A percentile compares a stretch with the other conserved stretches of the same genome.
phyloP scores from a whole-genome alignment of 495 filamentous ascomycete genomes.

The Aspergillus ostianus region DNA sequence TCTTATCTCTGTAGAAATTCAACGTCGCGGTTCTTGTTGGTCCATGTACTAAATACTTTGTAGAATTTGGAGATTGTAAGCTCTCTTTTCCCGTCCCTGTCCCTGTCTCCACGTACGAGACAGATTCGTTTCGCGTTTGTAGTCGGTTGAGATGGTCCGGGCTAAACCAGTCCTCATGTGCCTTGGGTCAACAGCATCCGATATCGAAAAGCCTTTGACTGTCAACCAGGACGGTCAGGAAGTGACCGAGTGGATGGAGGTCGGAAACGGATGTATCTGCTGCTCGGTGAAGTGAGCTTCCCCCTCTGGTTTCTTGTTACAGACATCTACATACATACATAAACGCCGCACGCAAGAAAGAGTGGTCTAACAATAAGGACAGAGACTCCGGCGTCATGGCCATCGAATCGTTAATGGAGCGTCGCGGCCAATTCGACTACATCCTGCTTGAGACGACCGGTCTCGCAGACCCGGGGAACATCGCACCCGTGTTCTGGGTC shows the following conservation, averaged over 20 bases:
- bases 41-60: slow-evolving; percentile 1
- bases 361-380: slow-evolving; percentile 3
- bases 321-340: no score
- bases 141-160: slow-evolving; percentile 3
- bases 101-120: no score
- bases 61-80: slow-evolving; percentile 95
- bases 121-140: no score
- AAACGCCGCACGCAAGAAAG: no score
- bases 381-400: slow-evolving; percentile 90
- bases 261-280: slow-evolving; percentile 97
- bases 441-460: slow-evolving; percentile 97
- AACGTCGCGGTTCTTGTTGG: neutral
- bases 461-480: slow-evolving; percentile 90
- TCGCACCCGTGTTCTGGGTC: slow-evolving; percentile 96
- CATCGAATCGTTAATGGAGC: slow-evolving; percentile 94
- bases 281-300: slow-evolving; percentile 86
- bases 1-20: neutral
- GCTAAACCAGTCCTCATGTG: neutral
- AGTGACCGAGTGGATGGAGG: slow-evolving; percentile 91
- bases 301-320: neutral
- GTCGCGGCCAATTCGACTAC: slow-evolving; percentile 92
- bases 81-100: neutral
- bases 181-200: slow-evolving; percentile 57
- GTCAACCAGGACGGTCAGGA: slow-evolving; percentile 81
- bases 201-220: slow-evolving; percentile 92